Base-by-base conservation (phyloP, 2,329 filamentous ascomycete genomes). In the Camillea tinctor region DNA sequence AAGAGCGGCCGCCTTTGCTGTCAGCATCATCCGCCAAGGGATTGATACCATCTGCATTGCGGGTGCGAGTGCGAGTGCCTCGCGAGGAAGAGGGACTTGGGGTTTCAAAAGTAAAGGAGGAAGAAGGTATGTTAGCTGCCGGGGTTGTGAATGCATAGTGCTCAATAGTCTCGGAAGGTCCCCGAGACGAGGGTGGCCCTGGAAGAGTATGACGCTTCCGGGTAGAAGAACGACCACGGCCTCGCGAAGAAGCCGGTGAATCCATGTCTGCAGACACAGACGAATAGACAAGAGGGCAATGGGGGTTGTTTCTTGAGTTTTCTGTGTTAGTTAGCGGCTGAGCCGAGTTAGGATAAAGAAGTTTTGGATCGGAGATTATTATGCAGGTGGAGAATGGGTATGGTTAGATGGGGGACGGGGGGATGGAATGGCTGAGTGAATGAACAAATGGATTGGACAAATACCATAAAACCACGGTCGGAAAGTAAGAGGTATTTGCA, bases 1-100 rank as follows among this genome's bases (percentile, higher is more conserved):
- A 77, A 36, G 83, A 84, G 72, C 86, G 84, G 54, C 84, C 83
- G 56, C 84, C 84, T 70, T 86, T 84, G 60, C 77, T 80, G 64
- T 80, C 75, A 44, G 77, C 74, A 21, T 83, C 81, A 51, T 80
- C 80, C n/a, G 78, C 76, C 15, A 73, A 77, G 58, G 72, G 68
- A 51, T 68, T 69, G 30, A 74, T 69, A 48, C 69, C 67, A 56
- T 74, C 74, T n/a, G 67, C 64, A 52, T 80, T 79, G 67, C 79
- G 77, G 57, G 75, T 78, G 54, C 77, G 77, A 55, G 76, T 77
- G 26, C 81, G 76, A 62, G 77, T 81, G 59, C 77, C 80, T 61
- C 68, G 66, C 9, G 69, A 65, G 26, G 65, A 64, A 24, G 70
- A 71, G 13, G 72, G 72, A 50, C 72, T 74, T 1, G 70, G 69